Percentiles rank a stretch among this genome's conserved stretches.
These are phyloP conservation scores for Solanum sejunctum DNA, from an alignment of 257 asterid species.

Conservation along the genomic window DNA sequence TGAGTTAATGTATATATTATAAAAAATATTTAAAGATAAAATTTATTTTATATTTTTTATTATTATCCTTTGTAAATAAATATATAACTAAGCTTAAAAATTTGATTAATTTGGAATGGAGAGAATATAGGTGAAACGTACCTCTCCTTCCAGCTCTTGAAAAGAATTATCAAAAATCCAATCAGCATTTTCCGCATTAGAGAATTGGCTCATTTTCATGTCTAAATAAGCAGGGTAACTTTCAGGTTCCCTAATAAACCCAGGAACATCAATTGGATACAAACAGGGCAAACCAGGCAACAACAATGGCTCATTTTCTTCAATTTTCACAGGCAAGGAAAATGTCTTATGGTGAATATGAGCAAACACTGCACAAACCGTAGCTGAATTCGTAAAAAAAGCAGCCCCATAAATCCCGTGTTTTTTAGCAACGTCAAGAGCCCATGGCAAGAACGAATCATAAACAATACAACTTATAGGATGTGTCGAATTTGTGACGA, in stretches of 20 bases:
- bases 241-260: conserved; percentile 38
- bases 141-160: conserved; percentile 1
- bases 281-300: conserved; percentile 53
- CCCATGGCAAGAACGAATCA: conserved; percentile 68
- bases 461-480: conserved; percentile 40
- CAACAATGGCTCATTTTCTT: conserved; percentile 13
- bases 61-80: too few species aligned
- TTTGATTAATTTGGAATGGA: too few species aligned
- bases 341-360: conserved; percentile 29
- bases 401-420: conserved; percentile 45
- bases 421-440: conserved; percentile 46
- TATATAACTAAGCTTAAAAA: too few species aligned
- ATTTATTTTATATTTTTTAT: too few species aligned
- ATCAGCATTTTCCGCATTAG: conserved; percentile 42
- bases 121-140: neutral
- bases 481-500: conserved; percentile 7
- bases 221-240: conserved; percentile 58
- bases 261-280: conserved; percentile 35
- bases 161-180: conserved; percentile 43
- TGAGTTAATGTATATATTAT: too few species aligned
- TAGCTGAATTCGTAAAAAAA: conserved; percentile 51
- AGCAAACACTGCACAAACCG: conserved; percentile 40
- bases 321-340: conserved; percentile 24
- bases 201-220: conserved; percentile 50
- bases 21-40: too few species aligned